Base-by-base conservation (phyloP, 768 basidiomycete species). In the Calocera viscosa region DNA sequence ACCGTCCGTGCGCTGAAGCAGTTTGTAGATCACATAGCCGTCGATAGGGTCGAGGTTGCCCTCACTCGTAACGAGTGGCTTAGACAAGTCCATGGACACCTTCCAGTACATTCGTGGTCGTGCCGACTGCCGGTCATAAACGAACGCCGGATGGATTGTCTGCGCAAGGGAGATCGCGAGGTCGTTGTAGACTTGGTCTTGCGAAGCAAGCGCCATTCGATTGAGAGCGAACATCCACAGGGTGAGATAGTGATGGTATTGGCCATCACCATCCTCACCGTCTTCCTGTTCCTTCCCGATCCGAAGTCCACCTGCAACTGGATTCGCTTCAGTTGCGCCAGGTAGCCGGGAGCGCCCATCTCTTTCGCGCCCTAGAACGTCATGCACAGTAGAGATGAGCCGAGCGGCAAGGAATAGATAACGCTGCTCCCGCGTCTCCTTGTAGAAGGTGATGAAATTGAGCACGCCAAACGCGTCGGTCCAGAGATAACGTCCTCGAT, bases 141-240 rank as follows among this genome's bases (percentile, higher is more conserved):
- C 67, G 69, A 75, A 76, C 12, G 68, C 67, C 33, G 72, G 74
- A 64, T 75, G 72, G 41, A 76, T 72, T n/a, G 72, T 72, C 49
- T 70, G 64, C 35, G 71, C 74, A 30, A 75, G 71, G 63, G 72
- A 68, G 67, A 75, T 67, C 1, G 73, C 73, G 26, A 71, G 69
- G 32, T 73, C 71, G 69, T 75, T 74, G 68, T 74, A 75, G 30
- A 43, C 64, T 33, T 53, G 49, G 35, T 73, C 71, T n/a, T 71
- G 66, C 24, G 73, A 65, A 19, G 70, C 73, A 41, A 69, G 64
- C 49, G 70, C 63, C 67, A 75, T 68, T 26, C 75, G 70, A 66
- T 76, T 73, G 35, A 75, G 71, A 34, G 75, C 75, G 68, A 76
- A 75, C 75, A 75, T 76, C 75, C 73, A 75, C 14, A 75, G 34